Base-by-base conservation (phyloP, 73 alveolate genomes). In the Uronychia binucleata region DNA sequence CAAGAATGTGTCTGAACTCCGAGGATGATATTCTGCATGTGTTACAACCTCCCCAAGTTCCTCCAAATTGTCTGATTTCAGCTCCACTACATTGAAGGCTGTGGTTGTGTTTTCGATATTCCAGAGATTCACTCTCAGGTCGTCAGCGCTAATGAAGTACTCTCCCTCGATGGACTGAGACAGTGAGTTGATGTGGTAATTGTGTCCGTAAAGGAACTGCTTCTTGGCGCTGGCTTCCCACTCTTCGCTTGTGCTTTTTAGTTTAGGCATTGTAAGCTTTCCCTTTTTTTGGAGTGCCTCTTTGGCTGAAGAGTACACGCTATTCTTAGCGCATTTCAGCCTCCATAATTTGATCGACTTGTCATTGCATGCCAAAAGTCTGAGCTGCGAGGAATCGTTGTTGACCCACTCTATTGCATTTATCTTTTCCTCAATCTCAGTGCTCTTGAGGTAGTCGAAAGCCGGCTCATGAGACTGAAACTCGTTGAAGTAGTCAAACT, bases 41-140 rank as follows among this genome's bases (percentile, higher is more conserved):
- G 98, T 94, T 29, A 94, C 92, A 11, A 94, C 97, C 78, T 94
- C 98, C 81, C 86, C 75, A 26, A 94, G 92, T 35, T 94, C 98
- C 32, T 94, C 96, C 5, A 94, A 77, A 76, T 94, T 92, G 13
- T 88, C 90, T 1, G 98, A 96, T 79, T 89, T 86, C 19, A 92
- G 57, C 77, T 94, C 95, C 26, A 86, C 77, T 11, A 90, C 76
- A 67, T 88, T 80, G 78, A 59, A 90, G 0, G 93, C 75, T 28
- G 82, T 86, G 34, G n/a, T 84, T 28, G 74, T 85, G 31, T 84
- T 88, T 26, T 83, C 91, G 34, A 89, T 78, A 79, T 83, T 84
- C 95, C 95, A 89, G 0, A 89, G 31, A 34, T 90, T 86, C 11
- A 90, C 88, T 57, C 88, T 86, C 32, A 90, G 33, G 59, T 90